Evolutionary conservation across 2,329 filamentous ascomycete species (phyloP).

Genomic region (Calonectria naviculata): DNA sequence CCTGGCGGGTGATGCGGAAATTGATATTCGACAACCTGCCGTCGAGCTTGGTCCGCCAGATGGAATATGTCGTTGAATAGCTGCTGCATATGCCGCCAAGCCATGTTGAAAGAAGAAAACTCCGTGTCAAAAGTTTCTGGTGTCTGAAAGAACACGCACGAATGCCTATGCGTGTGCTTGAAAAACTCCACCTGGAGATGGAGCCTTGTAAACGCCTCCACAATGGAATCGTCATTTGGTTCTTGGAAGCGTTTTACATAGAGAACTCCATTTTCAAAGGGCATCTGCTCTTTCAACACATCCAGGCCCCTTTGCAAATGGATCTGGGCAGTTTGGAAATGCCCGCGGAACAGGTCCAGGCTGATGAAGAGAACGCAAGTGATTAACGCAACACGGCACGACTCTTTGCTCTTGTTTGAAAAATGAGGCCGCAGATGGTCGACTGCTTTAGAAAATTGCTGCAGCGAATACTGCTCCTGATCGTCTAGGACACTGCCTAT

Average conservation of each 20-base stretch:
- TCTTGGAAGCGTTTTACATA: conserved; percentile 29
- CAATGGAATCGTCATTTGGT: conserved; percentile 54
- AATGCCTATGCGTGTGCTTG: conserved; percentile 28
- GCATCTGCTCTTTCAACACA: conserved; percentile 42
- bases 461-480: conserved; percentile 38
- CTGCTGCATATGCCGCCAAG: conserved; percentile 30
- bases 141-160: conserved; percentile 19
- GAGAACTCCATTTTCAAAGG: conserved; percentile 24
- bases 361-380: conserved; percentile 50
- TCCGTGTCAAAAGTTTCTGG: not conserved
- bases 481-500: not conserved
- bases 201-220: conserved; percentile 52
- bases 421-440: conserved; percentile 48
- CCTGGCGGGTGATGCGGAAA: not conserved
- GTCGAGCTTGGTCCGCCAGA: conserved; percentile 26
- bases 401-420: conserved; percentile 34
- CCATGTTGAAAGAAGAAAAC: conserved; percentile 29
- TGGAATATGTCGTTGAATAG: conserved; percentile 37
- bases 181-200: conserved; percentile 43
- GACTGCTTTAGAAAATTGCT: conserved; percentile 52
- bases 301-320: conserved; percentile 57
- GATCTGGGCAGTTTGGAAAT: conserved; percentile 47
- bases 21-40: not conserved
- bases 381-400: conserved; percentile 50
- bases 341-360: conserved; percentile 49